Conservation (phyloP, 2,329 filamentous ascomycete genomes). For the Colletotrichum noveboracense region DNA sequence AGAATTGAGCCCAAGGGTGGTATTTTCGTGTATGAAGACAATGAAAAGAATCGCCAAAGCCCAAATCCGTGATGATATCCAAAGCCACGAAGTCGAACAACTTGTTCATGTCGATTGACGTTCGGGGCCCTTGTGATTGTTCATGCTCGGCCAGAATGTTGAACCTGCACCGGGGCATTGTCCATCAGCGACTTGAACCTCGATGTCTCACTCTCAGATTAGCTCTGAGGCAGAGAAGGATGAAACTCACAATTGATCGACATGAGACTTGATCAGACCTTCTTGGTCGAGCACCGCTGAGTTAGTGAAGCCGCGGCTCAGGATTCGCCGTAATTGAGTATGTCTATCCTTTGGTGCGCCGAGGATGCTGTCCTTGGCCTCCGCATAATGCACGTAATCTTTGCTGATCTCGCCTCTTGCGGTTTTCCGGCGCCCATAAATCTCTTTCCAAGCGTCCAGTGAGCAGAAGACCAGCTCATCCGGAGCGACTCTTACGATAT, state of each 20-base stretch:
- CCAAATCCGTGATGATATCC: neutral
- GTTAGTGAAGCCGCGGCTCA: neutral
- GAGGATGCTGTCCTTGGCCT: neutral
- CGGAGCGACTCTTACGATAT: constrained; percentile 50
- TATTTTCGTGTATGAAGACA: neutral
- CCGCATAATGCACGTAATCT: neutral
- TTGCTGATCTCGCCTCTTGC: neutral
- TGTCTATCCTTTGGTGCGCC: neutral
- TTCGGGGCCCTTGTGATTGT: neutral
- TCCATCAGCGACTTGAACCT: neutral
- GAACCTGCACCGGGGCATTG: neutral
- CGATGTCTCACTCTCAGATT: no score
- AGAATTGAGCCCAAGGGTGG: neutral
- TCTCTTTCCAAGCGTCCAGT: constrained; percentile 42
- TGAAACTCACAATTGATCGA: neutral
- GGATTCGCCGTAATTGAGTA: neutral
- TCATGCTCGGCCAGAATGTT: neutral
- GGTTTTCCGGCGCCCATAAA: constrained; percentile 29
- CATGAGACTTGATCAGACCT: neutral
- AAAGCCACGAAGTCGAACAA: neutral
- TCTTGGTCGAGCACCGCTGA: neutral
- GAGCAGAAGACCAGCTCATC: constrained; percentile 47
- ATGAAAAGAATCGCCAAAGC: neutral
- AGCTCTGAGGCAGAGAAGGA: fast-evolving
- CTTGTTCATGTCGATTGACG: neutral